Conservation (phyloP, 2,329 filamentous ascomycete genomes). For the Fusarium metavorans region DNA sequence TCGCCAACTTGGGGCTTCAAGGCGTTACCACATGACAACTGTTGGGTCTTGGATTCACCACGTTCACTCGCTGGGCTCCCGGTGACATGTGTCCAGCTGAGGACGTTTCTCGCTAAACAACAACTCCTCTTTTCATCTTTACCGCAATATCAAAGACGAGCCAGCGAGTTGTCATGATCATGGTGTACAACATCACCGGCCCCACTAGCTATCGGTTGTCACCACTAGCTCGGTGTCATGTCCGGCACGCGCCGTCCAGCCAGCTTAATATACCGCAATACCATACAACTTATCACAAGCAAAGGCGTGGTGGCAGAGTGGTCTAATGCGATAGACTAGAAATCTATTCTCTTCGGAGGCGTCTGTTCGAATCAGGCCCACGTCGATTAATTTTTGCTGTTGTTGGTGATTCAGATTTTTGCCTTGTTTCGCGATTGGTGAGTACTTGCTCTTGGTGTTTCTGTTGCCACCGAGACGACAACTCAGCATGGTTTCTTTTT, state of each 20-base stretch:
- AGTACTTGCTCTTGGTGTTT: neutral
- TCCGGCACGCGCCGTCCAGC: neutral
- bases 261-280: neutral
- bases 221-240: neutral
- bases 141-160: neutral
- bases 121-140: neutral
- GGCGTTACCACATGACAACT: conserved; percentile 11
- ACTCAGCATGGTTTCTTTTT: neutral
- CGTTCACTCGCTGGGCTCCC: neutral
- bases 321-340: conserved; percentile 51
- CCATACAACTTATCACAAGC: neutral
- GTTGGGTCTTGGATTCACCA: neutral
- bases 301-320: conserved; percentile 48
- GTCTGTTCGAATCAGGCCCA: conserved; percentile 51
- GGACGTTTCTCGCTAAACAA: neutral
- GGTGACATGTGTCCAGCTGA: neutral
- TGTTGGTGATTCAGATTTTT: neutral
- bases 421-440: neutral
- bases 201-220: neutral
- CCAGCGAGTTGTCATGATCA: neutral
- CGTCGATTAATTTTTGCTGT: conserved; percentile 26
- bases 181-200: neutral
- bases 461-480: neutral
- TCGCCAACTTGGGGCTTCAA: neutral
- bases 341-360: conserved; percentile 50